Conservation (phyloP, 331 rosid genomes). For the Prunus yedoensis region DNA sequence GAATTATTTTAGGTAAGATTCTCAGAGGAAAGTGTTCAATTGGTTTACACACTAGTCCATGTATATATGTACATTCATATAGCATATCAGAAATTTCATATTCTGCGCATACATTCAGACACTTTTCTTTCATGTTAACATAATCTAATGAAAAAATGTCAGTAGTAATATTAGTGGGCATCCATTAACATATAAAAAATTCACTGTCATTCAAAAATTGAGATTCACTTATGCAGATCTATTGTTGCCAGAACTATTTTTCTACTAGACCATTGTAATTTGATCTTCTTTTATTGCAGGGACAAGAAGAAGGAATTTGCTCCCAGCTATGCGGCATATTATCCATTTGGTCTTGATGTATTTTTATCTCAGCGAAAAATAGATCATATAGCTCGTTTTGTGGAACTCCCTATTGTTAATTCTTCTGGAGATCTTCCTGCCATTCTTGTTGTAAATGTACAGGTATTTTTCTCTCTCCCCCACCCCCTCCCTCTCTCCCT, state of each 20-base stretch:
- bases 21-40: background rate
- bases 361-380: conserved; percentile 83
- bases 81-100: background rate
- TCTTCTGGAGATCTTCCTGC: conserved; percentile 65
- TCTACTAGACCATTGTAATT: conserved; percentile 11
- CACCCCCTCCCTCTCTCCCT: background rate
- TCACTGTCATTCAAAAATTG: background rate
- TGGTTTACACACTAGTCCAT: conserved; percentile 22
- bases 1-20: conserved; percentile 77
- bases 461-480: conserved; percentile 48
- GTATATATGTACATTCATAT: conserved; percentile 6
- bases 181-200: background rate
- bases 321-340: conserved; percentile 70
- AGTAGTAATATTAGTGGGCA: background rate
- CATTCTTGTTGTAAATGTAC: conserved; percentile 91
- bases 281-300: conserved; percentile 44
- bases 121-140: background rate
- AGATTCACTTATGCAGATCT: conserved; percentile 7
- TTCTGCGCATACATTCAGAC: background rate
- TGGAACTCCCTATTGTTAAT: conserved; percentile 63
- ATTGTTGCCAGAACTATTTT: background rate
- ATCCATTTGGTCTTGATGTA: conserved; percentile 94
- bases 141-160: background rate
- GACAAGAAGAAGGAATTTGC: conserved; percentile 91
- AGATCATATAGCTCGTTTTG: conserved; percentile 83